A percentile compares a stretch with the other conserved stretches of the same genome.
These are phyloP conservation scores for Parietaria judaica DNA, from an alignment of 306 rosid species.

Conservation along the genomic window DNA sequence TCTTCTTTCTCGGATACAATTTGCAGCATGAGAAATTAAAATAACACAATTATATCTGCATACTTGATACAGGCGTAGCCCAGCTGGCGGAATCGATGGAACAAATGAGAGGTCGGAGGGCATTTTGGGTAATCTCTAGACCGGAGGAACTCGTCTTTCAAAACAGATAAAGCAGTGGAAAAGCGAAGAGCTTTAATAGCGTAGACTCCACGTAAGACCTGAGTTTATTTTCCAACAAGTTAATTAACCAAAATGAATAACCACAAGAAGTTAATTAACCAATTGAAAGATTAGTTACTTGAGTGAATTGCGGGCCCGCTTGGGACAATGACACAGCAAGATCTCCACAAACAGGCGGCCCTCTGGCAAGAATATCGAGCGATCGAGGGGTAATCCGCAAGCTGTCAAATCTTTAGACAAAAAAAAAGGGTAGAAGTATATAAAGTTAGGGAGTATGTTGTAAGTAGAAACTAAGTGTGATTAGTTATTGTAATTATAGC, in stretches of 20 bases:
- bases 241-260: slow-evolving; percentile 25
- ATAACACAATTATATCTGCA: slow-evolving; percentile 22
- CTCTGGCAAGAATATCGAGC: slow-evolving; percentile 89
- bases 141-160: slow-evolving; percentile 86
- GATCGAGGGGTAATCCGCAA: slow-evolving; percentile 94
- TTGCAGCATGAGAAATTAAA: slow-evolving; percentile 13
- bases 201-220: slow-evolving; percentile 92
- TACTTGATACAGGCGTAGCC: slow-evolving; percentile 93
- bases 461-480: too few relatives aligned
- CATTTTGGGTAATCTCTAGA: slow-evolving; percentile 98
- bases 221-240: slow-evolving; percentile 22
- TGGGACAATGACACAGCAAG: slow-evolving; percentile 96
- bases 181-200: slow-evolving; percentile 88
- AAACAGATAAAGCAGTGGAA: slow-evolving; percentile 74
- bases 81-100: slow-evolving; percentile 83
- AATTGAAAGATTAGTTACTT: slow-evolving; percentile 41
- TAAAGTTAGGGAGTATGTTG: slow-evolving; percentile 1
- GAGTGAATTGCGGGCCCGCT: slow-evolving; percentile 97
- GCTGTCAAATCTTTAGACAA: slow-evolving; percentile 85
- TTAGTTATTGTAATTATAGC: too few relatives aligned
- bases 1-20: too few relatives aligned
- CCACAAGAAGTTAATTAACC: slow-evolving; percentile 5
- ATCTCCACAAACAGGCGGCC: slow-evolving; percentile 99
- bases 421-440: slow-evolving; percentile 21
- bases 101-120: slow-evolving; percentile 92